phyloP scores from a whole-genome alignment of 257 asterid species.

The Plantago elongata region DNA sequence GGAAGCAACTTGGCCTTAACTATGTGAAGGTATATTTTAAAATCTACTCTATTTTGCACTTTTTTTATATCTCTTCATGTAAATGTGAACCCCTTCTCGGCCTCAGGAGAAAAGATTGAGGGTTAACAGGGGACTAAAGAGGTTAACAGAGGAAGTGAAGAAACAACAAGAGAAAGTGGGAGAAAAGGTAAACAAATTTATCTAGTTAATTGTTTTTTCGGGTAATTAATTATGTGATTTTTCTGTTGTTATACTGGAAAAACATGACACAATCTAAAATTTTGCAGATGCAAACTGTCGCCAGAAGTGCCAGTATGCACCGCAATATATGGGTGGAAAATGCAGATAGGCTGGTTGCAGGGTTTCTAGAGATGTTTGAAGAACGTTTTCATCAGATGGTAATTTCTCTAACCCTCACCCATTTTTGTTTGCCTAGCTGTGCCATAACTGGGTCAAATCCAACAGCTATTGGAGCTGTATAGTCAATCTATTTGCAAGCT shows the following conservation, averaged over 20 bases:
- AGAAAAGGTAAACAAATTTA: conserved; percentile 38
- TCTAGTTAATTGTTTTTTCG: not conserved
- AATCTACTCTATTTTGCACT: not conserved
- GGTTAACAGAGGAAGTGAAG: conserved; percentile 56
- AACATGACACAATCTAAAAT: not conserved
- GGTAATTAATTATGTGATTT: not conserved
- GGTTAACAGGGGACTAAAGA: conserved; percentile 47
- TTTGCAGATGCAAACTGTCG: conserved; percentile 52
- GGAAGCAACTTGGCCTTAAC: conserved; percentile 61
- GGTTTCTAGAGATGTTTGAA: conserved; percentile 62
- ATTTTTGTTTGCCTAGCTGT: no score
- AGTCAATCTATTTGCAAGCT: no score
- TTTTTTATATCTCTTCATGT: not conserved
- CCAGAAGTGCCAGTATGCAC: conserved; percentile 34
- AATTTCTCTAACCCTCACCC: not conserved
- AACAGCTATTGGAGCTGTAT: no score
- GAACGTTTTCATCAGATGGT: conserved; percentile 30
- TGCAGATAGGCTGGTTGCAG: conserved; percentile 58
- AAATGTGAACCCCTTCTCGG: conserved; percentile 16
- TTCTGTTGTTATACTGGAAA: not conserved
- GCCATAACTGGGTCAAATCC: no score
- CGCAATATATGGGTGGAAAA: conserved; percentile 56
- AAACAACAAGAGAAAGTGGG: conserved; percentile 66
- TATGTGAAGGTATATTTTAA: conserved; percentile 45
- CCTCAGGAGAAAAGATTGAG: conserved; percentile 53